phyloP scores from a whole-genome alignment of 225 moss, liverwort and hornwort species.

The Anthoceros angustus region DNA sequence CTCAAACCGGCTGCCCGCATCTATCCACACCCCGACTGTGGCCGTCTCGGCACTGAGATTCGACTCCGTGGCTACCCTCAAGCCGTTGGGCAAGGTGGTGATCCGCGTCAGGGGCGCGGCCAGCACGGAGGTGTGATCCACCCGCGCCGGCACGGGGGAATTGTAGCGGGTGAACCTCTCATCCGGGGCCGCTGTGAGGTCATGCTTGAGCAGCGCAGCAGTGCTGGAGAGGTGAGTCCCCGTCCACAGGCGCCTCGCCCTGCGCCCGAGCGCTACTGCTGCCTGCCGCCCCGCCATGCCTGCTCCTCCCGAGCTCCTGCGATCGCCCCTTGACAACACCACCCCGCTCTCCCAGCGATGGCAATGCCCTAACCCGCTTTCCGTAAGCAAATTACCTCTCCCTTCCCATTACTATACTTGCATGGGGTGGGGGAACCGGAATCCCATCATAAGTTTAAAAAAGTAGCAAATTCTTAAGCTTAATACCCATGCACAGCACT shows the following conservation, averaged over 20 bases:
- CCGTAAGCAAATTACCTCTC: too few relatives aligned
- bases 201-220: conserved; percentile 45
- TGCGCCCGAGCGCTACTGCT: conserved; percentile 36
- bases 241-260: conserved; percentile 44
- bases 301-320: neutral
- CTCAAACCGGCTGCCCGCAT: conserved; percentile 70
- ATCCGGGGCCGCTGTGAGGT: conserved; percentile 35
- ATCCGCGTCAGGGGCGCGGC: conserved; percentile 51
- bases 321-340: neutral
- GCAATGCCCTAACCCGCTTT: too few relatives aligned
- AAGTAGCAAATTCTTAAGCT: too few relatives aligned
- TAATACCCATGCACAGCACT: too few relatives aligned
- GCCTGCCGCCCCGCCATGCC: conserved; percentile 63
- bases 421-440: too few relatives aligned
- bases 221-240: conserved; percentile 8
- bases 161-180: conserved; percentile 53
- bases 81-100: conserved; percentile 54
- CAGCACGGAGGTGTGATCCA: conserved; percentile 49
- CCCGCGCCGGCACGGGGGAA: conserved; percentile 41
- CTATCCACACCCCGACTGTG: conserved; percentile 83
- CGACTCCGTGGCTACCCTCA: conserved; percentile 61
- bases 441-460: too few relatives aligned
- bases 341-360: too few relatives aligned
- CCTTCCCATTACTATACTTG: too few relatives aligned
- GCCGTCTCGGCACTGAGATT: conserved; percentile 50